A percentile compares a stretch with the other conserved stretches of the same genome.
Conservation (phyloP, 495 filamentous ascomycete species). For the Trichoderma parareesei region DNA sequence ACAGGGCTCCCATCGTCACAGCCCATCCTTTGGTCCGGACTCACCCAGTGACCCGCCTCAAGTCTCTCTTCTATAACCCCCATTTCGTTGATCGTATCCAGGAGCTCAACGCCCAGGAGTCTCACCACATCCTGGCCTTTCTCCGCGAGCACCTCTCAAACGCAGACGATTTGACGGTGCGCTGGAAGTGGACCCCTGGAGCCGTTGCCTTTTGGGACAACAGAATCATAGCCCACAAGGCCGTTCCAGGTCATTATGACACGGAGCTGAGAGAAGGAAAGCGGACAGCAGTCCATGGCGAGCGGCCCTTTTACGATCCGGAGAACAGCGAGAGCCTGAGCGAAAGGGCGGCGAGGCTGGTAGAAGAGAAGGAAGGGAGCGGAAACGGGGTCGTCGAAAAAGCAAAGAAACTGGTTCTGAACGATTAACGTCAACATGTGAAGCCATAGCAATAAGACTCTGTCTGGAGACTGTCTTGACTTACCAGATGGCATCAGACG, state of each 20-base stretch:
- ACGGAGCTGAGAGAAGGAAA: slow-evolving; percentile 18
- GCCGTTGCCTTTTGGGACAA: slow-evolving; percentile 71
- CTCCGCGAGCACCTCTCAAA: slow-evolving; percentile 44
- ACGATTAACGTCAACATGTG: neutral
- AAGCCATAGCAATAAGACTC: too few relatives aligned
- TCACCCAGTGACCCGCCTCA: slow-evolving; percentile 63
- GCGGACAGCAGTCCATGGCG: slow-evolving; percentile 17
- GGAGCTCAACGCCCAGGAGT: slow-evolving; percentile 60
- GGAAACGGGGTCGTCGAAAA: neutral
- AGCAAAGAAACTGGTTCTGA: neutral
- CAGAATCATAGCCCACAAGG: slow-evolving; percentile 43
- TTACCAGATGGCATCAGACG: too few relatives aligned
- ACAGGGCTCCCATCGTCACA: slow-evolving; percentile 53
- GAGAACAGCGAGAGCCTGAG: slow-evolving; percentile 10
- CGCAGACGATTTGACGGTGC: slow-evolving; percentile 47
- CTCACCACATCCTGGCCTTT: slow-evolving; percentile 53
- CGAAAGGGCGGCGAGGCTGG: neutral
- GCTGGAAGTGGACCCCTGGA: slow-evolving; percentile 58
- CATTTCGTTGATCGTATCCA: slow-evolving; percentile 67
- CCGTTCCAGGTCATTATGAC: slow-evolving; percentile 37
- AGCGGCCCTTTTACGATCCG: slow-evolving; percentile 18
- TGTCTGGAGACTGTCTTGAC: too few relatives aligned
- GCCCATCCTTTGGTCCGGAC: slow-evolving; percentile 62
- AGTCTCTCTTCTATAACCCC: slow-evolving; percentile 66
- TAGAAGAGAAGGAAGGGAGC: neutral